Conservation (phyloP, 2,329 filamentous ascomycete genomes). For the Lasiodiplodia hormozganensis region DNA sequence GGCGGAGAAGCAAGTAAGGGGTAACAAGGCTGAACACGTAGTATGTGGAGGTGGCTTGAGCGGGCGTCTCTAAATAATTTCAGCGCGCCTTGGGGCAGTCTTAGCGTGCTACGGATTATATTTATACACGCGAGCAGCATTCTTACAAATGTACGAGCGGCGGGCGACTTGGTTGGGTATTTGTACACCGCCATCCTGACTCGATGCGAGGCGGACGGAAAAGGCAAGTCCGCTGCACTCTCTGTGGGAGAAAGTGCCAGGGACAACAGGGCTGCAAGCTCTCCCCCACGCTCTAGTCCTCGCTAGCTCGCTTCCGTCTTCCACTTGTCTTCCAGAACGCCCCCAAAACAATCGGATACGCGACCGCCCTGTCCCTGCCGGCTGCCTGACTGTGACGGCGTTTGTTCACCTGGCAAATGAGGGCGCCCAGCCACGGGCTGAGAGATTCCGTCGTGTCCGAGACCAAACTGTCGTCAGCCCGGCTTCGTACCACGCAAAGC, state of each 20-base stretch:
- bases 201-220: constrained; percentile 20
- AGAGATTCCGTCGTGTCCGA: background rate
- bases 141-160: constrained; percentile 3
- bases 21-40: constrained; percentile 10
- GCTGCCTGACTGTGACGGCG: background rate
- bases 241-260: constrained; percentile 6
- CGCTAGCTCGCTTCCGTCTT: constrained; percentile 3
- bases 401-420: no score
- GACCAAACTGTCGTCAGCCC: background rate
- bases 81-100: background rate
- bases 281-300: no score
- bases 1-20: background rate
- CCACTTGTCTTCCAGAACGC: constrained; percentile 20
- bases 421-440: no score
- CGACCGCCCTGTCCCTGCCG: background rate
- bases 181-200: constrained; percentile 21
- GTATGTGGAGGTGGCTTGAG: constrained; percentile 15
- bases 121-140: constrained; percentile 4
- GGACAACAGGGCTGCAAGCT: background rate
- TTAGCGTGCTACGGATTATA: background rate
- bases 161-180: background rate
- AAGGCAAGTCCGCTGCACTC: constrained; percentile 17
- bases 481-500: background rate
- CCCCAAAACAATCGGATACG: background rate
- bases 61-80: constrained; percentile 15